Evolutionary conservation across 176 grass and related monocot genomes (phyloP), one percentile per base, ranked within the genome.

Genomic region (Oryza nivara): DNA sequence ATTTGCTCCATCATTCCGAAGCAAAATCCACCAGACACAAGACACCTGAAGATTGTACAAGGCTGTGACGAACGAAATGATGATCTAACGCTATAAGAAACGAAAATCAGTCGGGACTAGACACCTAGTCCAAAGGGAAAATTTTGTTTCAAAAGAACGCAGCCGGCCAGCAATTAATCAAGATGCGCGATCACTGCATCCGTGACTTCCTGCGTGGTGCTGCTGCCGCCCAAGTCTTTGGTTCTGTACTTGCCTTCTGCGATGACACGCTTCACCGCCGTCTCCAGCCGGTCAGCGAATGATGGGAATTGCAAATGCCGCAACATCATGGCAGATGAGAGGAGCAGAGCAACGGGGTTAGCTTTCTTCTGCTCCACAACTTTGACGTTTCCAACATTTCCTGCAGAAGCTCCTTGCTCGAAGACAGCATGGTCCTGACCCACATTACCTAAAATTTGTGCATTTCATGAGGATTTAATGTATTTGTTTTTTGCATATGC

Each of bases 241-340:
- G 96, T 99, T 84, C 85, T 95, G 88, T 87, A 91, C 51, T 91
- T 83, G 76, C 93, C 96, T 79, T 92, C 93, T 61, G 88, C 74
- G 74, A 99, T 93, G n/a, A 99, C 96, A 40, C 67, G 44, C 86
- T 94, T 94, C 30, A 96, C 91, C 10, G 93, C 89, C 1, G 91
- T 91, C 80, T 94, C 96, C 64, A 99, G 74, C 43, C 96, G 80
- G 67, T 99, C 96, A 0, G 96, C 93, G 16, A 95, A 99, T 1
- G 91, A 94, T 1, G 93, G 96, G 60, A 99, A 95, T 72, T 87
- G 96, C 84, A 99, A 88, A 80, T 98, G 96, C 83, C 96, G 83
- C 80, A 98, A 76, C 96, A 98, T 98, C 96, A 98, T 98, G 0
- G 96, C 88, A 3, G 96, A 98, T 10, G 96, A 98, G 22, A 98